Evolutionary conservation across 306 rosid genomes (phyloP).

Genomic region (Sicyos edulis): DNA sequence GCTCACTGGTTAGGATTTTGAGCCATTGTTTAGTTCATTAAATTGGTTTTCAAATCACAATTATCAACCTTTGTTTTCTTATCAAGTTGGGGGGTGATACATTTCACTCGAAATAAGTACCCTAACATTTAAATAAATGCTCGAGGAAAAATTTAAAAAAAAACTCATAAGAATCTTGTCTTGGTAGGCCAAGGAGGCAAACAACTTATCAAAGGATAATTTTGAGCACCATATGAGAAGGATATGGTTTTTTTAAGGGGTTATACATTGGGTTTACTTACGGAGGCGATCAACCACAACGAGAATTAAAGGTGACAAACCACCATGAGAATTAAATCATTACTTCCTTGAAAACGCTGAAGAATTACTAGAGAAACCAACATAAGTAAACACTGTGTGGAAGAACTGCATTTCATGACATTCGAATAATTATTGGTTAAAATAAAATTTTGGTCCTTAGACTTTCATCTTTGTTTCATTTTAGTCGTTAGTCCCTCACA

Average conservation of each 20-base stretch:
- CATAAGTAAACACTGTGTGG: background rate
- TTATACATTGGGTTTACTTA: background rate
- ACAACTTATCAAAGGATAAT: background rate
- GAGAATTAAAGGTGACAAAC: background rate
- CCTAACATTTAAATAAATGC: background rate
- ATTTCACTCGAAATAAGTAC: background rate
- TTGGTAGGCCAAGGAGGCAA: conserved; percentile 10
- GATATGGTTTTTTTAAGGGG: background rate
- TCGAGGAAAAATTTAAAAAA: background rate
- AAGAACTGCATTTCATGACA: background rate
- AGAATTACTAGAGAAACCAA: background rate
- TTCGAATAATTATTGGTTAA: background rate
- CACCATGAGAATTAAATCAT: background rate
- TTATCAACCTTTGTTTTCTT: background rate
- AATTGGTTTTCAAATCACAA: background rate
- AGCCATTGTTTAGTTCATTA: background rate
- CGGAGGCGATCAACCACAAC: background rate
- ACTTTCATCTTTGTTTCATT: too few relatives aligned
- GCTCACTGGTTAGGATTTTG: background rate
- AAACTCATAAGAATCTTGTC: background rate
- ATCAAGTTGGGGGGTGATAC: background rate
- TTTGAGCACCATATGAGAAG: background rate
- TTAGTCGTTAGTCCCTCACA: too few relatives aligned
- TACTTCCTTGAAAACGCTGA: background rate
- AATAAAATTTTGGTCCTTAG: too few relatives aligned